Conservation (phyloP, 1,284 basidiomycete genomes). For the Apiotrichum brassicae region DNA sequence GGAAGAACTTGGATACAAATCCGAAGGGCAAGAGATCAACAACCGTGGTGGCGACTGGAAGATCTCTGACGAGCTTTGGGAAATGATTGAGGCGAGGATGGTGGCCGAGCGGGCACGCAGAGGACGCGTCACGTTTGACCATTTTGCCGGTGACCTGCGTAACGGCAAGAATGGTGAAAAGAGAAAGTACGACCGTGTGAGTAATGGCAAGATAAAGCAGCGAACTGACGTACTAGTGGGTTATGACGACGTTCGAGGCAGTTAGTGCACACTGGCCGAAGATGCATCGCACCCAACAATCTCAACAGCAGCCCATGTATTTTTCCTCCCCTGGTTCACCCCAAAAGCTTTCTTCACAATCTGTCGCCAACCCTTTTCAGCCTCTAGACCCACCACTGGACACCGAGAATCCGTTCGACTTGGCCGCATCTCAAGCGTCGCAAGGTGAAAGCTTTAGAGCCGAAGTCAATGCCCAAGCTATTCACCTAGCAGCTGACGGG, state of each 20-base stretch:
- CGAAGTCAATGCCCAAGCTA: constrained; percentile 39
- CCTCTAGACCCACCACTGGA: too few species aligned
- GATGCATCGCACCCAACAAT: constrained; percentile 21
- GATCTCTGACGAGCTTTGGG: constrained; percentile 37
- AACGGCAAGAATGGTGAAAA: constrained; percentile 34
- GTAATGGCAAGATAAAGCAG: constrained; percentile 3
- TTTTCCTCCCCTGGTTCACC: constrained; percentile 16
- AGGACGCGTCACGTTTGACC: constrained; percentile 33
- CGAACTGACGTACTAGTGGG: constrained; percentile 49
- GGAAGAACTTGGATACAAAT: constrained; percentile 39
- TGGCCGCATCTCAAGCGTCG: constrained; percentile 33
- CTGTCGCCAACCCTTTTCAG: constrained; percentile 6
- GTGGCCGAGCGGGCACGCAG: constrained; percentile 45
- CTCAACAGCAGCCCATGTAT: background rate
- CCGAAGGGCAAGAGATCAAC: constrained; percentile 22
- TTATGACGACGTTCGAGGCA: constrained; percentile 84
- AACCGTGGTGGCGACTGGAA: constrained; percentile 47
- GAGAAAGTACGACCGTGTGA: constrained; percentile 47
- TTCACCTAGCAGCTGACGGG: constrained; percentile 26
- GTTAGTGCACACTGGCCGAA: constrained; percentile 49
- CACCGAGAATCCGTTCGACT: constrained; percentile 41
- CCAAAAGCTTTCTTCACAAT: constrained; percentile 19
- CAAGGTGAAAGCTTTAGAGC: constrained; percentile 28
- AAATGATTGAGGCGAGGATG: constrained; percentile 40
- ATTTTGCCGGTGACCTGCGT: constrained; percentile 28